Evolutionary conservation across 306 rosid species (phyloP), one percentile per base, ranked within the genome.

Genomic region (Trifolium pratense): DNA sequence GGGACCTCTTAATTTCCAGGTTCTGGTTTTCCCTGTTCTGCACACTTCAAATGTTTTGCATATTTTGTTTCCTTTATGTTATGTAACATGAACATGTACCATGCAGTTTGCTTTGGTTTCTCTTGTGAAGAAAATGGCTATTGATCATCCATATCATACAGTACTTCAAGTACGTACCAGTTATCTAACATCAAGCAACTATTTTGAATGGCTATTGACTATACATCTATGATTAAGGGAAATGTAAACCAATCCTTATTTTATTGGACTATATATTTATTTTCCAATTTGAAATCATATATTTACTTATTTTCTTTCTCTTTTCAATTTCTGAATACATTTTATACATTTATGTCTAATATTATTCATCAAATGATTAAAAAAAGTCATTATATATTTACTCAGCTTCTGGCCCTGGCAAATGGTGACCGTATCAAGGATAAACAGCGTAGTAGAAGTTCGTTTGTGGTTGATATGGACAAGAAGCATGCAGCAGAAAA

Each of bases 371-470:
- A 13, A 39, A 75, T 14, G 40, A 64, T 56, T 56, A 58, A 29
- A 25, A 40, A 11, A 39, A 23, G 12, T 63, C 56, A 37, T 58
- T 32, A 51, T 67, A 32, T 71, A 57, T 66, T 16, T 39, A 23
- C 68, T 52, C 79, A 93, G 98, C 96, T 93, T 86, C 85, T 93
- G 65, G 97, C 91, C 31, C 84, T 93, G 39, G 90, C 97, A 66
- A 89, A 93, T 65, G 98, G 98, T 61, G 93, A 91, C 68, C 98
- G 98, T 73, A 88, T 93, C 80, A 93, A 89, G 87, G 96, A 89
- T 74, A 93, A 87, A 79, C 98, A 89, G 76, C 84, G 89, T 29
- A 93, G 91, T 76, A 85, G 87, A 81, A 93, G 83, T 82, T 93
- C 98, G 36, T 93, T 93, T 84, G 96, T 93, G 74, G 96, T 87